Evolutionary conservation across 768 basidiomycete genomes (phyloP).

Genomic region (Lentinula edodes): DNA sequence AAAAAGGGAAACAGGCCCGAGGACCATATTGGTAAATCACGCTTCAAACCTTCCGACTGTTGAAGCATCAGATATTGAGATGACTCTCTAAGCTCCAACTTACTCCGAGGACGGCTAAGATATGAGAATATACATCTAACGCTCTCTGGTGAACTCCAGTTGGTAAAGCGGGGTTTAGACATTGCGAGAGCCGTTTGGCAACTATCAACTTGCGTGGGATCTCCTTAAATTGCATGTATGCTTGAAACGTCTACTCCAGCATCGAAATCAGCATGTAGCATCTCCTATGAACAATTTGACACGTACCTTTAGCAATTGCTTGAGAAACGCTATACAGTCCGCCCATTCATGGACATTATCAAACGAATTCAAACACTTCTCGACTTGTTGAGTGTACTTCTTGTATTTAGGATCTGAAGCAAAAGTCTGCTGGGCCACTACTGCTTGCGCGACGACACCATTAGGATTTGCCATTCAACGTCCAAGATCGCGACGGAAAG

Average conservation of each 20-base stretch:
- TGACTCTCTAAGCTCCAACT: constrained; percentile 21
- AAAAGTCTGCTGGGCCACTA: constrained; percentile 47
- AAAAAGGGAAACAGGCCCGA: constrained; percentile 98
- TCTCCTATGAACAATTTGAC: neutral
- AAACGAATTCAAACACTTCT: constrained; percentile 88
- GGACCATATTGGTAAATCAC: constrained; percentile 90
- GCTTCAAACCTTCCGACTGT: constrained; percentile 80
- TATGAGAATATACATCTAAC: constrained; percentile 90
- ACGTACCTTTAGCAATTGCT: constrained; percentile 82
- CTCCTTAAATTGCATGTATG: constrained; percentile 91
- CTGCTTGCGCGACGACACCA: constrained; percentile 20
- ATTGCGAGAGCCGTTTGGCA: constrained; percentile 92
- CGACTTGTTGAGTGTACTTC: constrained; percentile 89
- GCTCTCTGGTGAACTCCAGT: constrained; percentile 96
- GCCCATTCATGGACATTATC: constrained; percentile 99
- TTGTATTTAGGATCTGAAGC: constrained; percentile 88
- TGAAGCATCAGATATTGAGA: constrained; percentile 7
- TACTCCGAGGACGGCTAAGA: constrained; percentile 88
- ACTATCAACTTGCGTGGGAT: constrained; percentile 94
- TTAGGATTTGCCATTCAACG: constrained; percentile 7
- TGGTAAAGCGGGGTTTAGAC: constrained; percentile 95
- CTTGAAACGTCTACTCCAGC: constrained; percentile 75
- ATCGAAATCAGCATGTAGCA: constrained; percentile 1
- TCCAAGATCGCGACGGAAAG: neutral
- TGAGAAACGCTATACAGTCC: constrained; percentile 96